phyloP scores from a whole-genome alignment of 108 stramenopile species.

The Skeletonema costatum region DNA sequence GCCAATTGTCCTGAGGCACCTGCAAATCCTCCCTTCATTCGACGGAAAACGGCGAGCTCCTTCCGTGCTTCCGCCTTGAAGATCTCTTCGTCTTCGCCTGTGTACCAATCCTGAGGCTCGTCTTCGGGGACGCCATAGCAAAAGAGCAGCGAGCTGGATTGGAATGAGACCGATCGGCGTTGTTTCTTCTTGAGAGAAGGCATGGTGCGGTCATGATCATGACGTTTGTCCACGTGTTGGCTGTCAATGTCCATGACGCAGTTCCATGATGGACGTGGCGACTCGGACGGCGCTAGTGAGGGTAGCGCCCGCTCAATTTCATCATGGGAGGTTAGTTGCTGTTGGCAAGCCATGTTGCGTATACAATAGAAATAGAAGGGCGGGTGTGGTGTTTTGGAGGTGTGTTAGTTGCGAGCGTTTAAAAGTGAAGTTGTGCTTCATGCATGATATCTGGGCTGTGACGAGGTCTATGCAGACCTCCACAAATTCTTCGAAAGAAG shows the following conservation, averaged over 20 bases:
- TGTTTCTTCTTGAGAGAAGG: neutral
- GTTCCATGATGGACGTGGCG: neutral
- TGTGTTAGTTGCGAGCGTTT: too few relatives aligned
- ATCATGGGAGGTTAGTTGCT: neutral
- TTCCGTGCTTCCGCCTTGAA: neutral
- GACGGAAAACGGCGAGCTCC: neutral
- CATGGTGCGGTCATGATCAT: neutral
- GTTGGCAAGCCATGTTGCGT: neutral
- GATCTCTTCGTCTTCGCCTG: neutral
- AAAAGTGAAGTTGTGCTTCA: too few relatives aligned
- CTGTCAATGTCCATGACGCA: neutral
- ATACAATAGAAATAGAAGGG: neutral
- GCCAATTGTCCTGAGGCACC: neutral
- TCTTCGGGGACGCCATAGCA: neutral
- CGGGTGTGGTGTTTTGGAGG: too few relatives aligned
- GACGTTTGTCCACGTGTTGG: neutral
- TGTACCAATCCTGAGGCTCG: constrained; percentile 1
- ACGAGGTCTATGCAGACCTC: too few relatives aligned
- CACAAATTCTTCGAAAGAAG: too few relatives aligned
- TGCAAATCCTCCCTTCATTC: neutral
- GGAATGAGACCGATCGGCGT: neutral
- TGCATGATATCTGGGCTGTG: too few relatives aligned
- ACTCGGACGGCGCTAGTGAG: neutral
- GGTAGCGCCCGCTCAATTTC: neutral
- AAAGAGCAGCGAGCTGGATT: neutral